Percentiles rank a stretch among this genome's conserved stretches.
Conservation (phyloP, 2,329 filamentous ascomycete species). For the Colletotrichum theobromicola region DNA sequence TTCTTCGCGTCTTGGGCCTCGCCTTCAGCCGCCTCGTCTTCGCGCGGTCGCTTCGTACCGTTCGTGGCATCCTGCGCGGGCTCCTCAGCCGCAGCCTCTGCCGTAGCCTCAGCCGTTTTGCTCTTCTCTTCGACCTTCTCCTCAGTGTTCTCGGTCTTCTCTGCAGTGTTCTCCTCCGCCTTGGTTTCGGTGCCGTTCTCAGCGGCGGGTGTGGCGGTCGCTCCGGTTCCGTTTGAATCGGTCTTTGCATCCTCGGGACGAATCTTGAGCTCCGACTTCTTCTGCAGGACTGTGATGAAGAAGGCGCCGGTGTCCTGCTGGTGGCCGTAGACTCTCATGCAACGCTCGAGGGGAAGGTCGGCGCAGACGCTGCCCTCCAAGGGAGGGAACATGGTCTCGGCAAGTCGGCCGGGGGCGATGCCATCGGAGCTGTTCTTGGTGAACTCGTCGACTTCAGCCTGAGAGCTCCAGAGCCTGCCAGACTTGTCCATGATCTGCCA, state of each 20-base stretch:
- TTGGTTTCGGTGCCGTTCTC: constrained; percentile 14
- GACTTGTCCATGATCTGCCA: constrained; percentile 95
- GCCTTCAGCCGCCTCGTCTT: constrained; percentile 34
- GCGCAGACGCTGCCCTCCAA: constrained; percentile 58
- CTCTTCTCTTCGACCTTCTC: neutral
- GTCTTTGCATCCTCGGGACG: constrained; percentile 66
- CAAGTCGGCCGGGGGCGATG: constrained; percentile 68
- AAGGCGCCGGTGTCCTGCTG: constrained; percentile 96
- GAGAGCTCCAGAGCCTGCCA: constrained; percentile 78
- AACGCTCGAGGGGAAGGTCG: constrained; percentile 81
- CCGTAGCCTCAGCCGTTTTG: neutral
- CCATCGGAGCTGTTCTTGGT: constrained; percentile 65
- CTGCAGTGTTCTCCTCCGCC: constrained; percentile 16
- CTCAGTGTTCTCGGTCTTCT: neutral
- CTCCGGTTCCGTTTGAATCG: constrained; percentile 32
- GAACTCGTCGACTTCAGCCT: constrained; percentile 79
- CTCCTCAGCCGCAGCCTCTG: constrained; percentile 9
- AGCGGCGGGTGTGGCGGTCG: constrained; percentile 18
- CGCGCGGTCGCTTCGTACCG: constrained; percentile 38
- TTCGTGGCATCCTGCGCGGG: constrained; percentile 18
- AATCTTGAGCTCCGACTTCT: constrained; percentile 81
- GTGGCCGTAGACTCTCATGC: constrained; percentile 94
- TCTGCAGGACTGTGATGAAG: constrained; percentile 95
- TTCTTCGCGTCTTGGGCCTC: constrained; percentile 42
- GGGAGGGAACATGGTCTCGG: constrained; percentile 83